A percentile compares a stretch with the other conserved stretches of the same genome.
Conservation (phyloP, 441 rosid species). For the Codiaeum variegatum region DNA sequence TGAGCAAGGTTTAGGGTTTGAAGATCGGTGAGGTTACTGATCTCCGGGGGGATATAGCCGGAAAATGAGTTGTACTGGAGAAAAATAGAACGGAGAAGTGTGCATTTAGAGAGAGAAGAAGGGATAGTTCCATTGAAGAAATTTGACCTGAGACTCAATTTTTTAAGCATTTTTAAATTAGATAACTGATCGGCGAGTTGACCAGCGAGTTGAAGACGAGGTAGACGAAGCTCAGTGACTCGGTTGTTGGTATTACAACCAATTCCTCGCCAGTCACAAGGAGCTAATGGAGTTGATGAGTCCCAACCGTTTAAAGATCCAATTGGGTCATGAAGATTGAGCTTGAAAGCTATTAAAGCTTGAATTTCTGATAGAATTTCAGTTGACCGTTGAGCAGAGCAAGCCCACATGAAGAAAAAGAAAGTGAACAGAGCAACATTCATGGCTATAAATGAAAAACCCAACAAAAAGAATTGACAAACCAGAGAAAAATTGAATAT, state of each 20-base stretch:
- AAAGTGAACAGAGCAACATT: constrained; percentile 11
- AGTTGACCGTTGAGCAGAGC: constrained; percentile 25
- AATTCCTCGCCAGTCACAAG: constrained; percentile 89
- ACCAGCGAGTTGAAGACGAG: constrained; percentile 74
- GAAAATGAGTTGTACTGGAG: constrained; percentile 84
- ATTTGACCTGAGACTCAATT: constrained; percentile 76
- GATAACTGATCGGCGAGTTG: constrained; percentile 53
- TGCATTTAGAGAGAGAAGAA: constrained; percentile 64
- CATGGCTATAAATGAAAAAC: constrained; percentile 9
- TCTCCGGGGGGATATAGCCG: constrained; percentile 56
- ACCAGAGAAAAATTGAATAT: not conserved
- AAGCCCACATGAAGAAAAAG: constrained; percentile 29
- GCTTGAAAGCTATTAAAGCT: constrained; percentile 67
- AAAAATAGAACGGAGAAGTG: constrained; percentile 60
- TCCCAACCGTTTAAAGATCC: constrained; percentile 77
- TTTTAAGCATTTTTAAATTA: constrained; percentile 50
- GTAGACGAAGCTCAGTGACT: constrained; percentile 71
- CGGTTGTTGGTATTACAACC: constrained; percentile 43
- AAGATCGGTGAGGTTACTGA: constrained; percentile 57
- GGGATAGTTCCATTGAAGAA: constrained; percentile 77
- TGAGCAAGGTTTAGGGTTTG: constrained; percentile 59
- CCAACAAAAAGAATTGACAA: not conserved
- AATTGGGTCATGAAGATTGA: constrained; percentile 65
- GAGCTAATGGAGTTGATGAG: constrained; percentile 61
- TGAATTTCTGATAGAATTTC: constrained; percentile 50